Conservation (phyloP, 768 basidiomycete genomes). For the Lentinula edodes region DNA sequence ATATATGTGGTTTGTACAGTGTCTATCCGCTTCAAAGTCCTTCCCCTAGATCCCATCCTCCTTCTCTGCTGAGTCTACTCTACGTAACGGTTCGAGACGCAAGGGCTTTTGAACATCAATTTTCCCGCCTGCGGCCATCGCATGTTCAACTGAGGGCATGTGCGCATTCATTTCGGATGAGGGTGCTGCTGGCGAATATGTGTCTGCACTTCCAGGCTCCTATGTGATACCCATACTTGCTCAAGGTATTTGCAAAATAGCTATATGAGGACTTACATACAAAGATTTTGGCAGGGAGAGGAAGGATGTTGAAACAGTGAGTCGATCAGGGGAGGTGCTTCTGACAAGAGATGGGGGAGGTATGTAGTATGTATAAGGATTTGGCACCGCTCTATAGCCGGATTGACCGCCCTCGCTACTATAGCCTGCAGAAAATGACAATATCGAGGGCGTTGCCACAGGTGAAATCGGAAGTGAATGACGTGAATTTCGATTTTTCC, state of each 20-base stretch:
- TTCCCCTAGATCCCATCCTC: no score
- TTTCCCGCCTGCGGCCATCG: background rate
- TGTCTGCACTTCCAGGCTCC: background rate
- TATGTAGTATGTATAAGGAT: slow-evolving; percentile 1
- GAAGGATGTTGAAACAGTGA: background rate
- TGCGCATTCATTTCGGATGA: background rate
- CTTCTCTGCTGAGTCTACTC: background rate
- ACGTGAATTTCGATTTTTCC: background rate
- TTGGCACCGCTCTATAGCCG: background rate
- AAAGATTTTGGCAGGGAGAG: background rate
- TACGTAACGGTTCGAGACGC: background rate
- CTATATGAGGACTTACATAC: background rate
- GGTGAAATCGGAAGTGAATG: background rate
- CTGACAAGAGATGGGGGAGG: background rate
- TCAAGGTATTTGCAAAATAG: background rate
- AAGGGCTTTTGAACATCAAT: background rate
- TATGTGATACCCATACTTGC: background rate
- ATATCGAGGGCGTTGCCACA: background rate
- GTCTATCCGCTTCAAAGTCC: no score
- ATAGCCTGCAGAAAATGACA: background rate
- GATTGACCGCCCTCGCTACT: background rate
- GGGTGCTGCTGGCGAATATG: background rate
- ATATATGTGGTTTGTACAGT: background rate
- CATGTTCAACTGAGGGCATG: background rate
- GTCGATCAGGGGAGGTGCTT: background rate